Conservation (phyloP, 176 grass and related monocot species). For the Aechmea fasciata region DNA sequence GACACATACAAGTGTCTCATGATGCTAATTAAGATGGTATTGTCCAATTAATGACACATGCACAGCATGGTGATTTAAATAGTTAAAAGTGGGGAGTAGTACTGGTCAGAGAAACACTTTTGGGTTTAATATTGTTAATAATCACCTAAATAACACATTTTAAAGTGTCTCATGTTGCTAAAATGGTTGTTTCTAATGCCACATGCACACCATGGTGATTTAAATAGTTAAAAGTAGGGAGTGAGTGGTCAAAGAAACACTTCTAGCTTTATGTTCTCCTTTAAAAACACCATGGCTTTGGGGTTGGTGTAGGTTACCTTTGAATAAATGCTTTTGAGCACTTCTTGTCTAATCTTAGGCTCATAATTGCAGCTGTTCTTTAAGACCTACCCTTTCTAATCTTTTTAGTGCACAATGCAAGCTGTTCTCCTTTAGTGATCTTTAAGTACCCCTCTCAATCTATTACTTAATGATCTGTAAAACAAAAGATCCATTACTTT, state of each 20-base stretch:
- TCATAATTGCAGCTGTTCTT: not conserved
- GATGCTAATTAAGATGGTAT: not conserved
- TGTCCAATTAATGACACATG: not conserved
- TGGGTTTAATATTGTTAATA: not conserved
- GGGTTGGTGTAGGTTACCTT: not conserved
- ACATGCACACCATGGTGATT: not conserved
- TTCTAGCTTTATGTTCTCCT: not conserved
- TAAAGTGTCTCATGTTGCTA: not conserved
- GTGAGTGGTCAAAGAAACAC: slow-evolving; percentile 5
- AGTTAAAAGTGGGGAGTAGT: not conserved
- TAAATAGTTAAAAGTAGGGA: not conserved
- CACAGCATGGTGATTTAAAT: not conserved
- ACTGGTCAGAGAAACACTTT: not conserved
- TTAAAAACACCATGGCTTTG: not conserved
- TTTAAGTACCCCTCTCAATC: not conserved
- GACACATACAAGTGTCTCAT: not conserved
- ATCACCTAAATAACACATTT: not conserved
- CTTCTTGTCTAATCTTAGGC: not conserved
- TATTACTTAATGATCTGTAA: not conserved
- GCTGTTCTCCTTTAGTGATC: slow-evolving; percentile 1
- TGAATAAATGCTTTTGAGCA: not conserved
- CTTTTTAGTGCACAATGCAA: slow-evolving; percentile 2
- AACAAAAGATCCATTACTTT: slow-evolving; percentile 1
- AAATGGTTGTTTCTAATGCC: not conserved
- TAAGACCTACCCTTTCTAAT: not conserved